Evolutionary conservation across 139 green algal species (phyloP).

Genomic region (Chlamydomonas sphaeroides): DNA sequence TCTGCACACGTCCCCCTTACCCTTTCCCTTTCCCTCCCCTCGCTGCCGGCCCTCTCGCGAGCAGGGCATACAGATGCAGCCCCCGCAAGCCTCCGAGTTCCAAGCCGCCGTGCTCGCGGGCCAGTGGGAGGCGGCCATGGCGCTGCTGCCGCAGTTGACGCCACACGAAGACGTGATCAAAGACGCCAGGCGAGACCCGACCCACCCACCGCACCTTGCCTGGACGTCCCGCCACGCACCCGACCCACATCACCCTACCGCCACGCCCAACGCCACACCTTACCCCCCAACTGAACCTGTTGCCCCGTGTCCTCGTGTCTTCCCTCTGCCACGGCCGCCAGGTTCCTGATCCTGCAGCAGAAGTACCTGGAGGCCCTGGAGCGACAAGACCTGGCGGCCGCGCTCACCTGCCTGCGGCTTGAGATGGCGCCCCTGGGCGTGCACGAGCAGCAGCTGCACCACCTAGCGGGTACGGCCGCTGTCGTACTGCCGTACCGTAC

Average conservation of each 20-base stretch:
- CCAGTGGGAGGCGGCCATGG: constrained; percentile 65
- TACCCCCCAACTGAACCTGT: too few species aligned
- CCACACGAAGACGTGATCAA: neutral
- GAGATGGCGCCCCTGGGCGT: constrained; percentile 58
- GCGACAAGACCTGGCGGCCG: constrained; percentile 38
- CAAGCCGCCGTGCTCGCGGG: constrained; percentile 66
- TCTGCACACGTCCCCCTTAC: neutral
- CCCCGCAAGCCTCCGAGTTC: constrained; percentile 63
- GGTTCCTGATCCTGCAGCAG: constrained; percentile 72
- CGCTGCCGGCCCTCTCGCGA: neutral
- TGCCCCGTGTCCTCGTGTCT: too few species aligned
- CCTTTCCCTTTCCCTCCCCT: neutral
- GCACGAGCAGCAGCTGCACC: constrained; percentile 59
- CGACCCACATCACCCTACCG: too few species aligned
- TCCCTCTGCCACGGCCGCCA: neutral
- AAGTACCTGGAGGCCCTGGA: constrained; percentile 74
- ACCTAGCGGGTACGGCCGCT: constrained; percentile 60
- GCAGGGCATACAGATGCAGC: constrained; percentile 77
- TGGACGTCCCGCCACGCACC: too few species aligned
- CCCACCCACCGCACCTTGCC: too few species aligned
- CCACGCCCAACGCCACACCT: too few species aligned
- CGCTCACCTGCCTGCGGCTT: constrained; percentile 44
- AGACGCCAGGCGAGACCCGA: constrained; percentile 7
- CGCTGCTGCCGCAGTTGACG: constrained; percentile 58
- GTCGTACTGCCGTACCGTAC: too few species aligned